phyloP scores from a whole-genome alignment of 257 asterid genomes.

The Solanum etuberosum region DNA sequence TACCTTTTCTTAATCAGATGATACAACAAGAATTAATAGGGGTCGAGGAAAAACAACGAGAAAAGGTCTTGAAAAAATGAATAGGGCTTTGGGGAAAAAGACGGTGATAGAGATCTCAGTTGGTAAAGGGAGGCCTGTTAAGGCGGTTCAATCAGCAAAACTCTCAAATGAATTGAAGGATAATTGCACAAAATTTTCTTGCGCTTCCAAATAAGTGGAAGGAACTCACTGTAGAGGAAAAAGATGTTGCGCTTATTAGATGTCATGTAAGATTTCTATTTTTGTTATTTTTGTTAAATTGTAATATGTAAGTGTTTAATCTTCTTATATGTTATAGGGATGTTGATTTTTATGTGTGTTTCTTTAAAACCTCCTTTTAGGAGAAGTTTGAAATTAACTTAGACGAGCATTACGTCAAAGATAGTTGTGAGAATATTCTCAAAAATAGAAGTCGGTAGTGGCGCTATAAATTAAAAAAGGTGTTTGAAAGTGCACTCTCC shows the following conservation, averaged over 20 bases:
- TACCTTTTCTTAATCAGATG: background rate
- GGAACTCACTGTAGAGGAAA: background rate
- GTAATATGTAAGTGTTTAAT: background rate
- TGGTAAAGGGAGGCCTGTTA: too few relatives aligned
- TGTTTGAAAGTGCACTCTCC: background rate
- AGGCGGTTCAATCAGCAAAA: too few relatives aligned
- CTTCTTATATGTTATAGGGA: background rate
- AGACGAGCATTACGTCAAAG: background rate
- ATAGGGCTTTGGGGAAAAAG: too few relatives aligned
- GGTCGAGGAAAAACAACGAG: background rate
- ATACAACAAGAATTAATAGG: background rate
- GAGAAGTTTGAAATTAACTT: background rate
- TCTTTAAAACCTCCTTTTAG: background rate
- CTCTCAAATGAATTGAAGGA: background rate
- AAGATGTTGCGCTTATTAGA: background rate
- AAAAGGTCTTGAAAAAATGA: background rate
- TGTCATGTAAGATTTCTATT: background rate
- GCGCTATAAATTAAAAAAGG: background rate
- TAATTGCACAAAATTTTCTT: background rate
- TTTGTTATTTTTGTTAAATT: background rate
- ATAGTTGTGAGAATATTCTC: background rate
- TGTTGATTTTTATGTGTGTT: background rate
- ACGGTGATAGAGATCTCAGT: too few relatives aligned
- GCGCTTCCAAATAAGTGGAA: background rate
- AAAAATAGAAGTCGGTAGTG: too few relatives aligned